A percentile compares a stretch with the other conserved stretches of the same genome.
Conservation (phyloP, 495 filamentous ascomycete genomes). For the Aspergillus mulundensis region DNA sequence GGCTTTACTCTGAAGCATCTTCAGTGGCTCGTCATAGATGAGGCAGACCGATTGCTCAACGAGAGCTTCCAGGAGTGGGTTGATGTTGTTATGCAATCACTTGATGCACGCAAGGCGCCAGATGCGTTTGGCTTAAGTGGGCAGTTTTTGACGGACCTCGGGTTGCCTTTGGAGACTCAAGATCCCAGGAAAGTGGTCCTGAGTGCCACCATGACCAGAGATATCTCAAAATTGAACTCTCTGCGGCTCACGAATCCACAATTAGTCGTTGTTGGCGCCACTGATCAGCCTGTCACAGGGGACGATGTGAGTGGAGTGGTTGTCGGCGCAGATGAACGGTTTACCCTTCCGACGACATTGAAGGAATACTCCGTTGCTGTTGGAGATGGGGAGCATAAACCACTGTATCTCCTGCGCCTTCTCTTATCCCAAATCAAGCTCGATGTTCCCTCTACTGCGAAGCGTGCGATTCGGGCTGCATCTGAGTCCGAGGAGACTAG, state of each 20-base stretch:
- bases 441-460: constrained; percentile 11
- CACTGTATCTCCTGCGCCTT: constrained; percentile 64
- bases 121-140: constrained; percentile 48
- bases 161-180: constrained; percentile 32
- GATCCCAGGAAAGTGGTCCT: constrained; percentile 70
- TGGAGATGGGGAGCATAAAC: constrained; percentile 72
- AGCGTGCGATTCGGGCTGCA: not conserved
- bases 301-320: constrained; percentile 27
- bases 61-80: constrained; percentile 94
- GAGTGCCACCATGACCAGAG: constrained; percentile 90
- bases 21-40: constrained; percentile 86
- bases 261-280: constrained; percentile 62
- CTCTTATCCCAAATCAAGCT: constrained; percentile 36
- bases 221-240: constrained; percentile 72
- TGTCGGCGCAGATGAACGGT: constrained; percentile 28
- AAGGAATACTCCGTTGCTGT: constrained; percentile 72
- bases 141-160: constrained; percentile 33
- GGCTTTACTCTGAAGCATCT: constrained; percentile 73
- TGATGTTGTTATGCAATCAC: constrained; percentile 60
- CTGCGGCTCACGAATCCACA: constrained; percentile 70
- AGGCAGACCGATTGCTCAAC: constrained; percentile 86
- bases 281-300: constrained; percentile 38
- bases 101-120: constrained; percentile 49
- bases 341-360: constrained; percentile 65
- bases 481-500: constrained; percentile 33